phyloP scores from a whole-genome alignment of 495 filamentous ascomycete species.

The Ramalina intermedia region DNA sequence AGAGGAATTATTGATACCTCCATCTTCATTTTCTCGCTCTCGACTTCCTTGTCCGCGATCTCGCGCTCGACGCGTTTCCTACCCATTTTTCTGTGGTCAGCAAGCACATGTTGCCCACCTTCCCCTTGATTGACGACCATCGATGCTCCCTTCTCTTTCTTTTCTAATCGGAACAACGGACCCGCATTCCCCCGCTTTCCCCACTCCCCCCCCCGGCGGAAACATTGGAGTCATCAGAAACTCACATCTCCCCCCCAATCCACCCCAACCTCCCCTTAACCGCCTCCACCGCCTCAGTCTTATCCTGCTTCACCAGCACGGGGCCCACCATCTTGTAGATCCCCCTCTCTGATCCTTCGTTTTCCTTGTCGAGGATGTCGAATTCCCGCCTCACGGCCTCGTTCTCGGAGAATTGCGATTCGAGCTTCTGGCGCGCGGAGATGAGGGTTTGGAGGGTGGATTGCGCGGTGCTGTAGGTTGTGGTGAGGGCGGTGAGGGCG shows the following conservation, averaged over 20 bases:
- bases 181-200: no score
- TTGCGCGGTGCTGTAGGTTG: not conserved
- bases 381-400: slow-evolving; percentile 83
- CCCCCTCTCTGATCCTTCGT: slow-evolving; percentile 38
- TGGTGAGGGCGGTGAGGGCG: not conserved
- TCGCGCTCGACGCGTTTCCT: slow-evolving; percentile 74
- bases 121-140: not conserved
- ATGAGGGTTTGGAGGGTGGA: slow-evolving; percentile 65
- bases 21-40: slow-evolving; percentile 66
- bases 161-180: no score
- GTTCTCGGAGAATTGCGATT: slow-evolving; percentile 90
- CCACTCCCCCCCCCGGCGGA: no score
- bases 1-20: slow-evolving; percentile 26
- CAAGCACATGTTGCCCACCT: not conserved
- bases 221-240: not conserved
- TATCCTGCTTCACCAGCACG: slow-evolving; percentile 87
- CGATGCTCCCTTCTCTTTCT: no score
- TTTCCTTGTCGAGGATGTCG: slow-evolving; percentile 37
- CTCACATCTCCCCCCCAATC: slow-evolving; percentile 87
- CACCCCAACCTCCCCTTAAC: slow-evolving; percentile 84
- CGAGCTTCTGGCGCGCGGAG: slow-evolving; percentile 77
- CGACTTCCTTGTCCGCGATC: slow-evolving; percentile 64
- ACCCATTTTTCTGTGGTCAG: not conserved
- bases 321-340: slow-evolving; percentile 95
- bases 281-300: slow-evolving; percentile 69